Percentiles rank a stretch among this genome's conserved stretches.
Evolutionary conservation across 768 basidiomycete species (phyloP).

Genomic region (Rhodotorula diobovata): DNA sequence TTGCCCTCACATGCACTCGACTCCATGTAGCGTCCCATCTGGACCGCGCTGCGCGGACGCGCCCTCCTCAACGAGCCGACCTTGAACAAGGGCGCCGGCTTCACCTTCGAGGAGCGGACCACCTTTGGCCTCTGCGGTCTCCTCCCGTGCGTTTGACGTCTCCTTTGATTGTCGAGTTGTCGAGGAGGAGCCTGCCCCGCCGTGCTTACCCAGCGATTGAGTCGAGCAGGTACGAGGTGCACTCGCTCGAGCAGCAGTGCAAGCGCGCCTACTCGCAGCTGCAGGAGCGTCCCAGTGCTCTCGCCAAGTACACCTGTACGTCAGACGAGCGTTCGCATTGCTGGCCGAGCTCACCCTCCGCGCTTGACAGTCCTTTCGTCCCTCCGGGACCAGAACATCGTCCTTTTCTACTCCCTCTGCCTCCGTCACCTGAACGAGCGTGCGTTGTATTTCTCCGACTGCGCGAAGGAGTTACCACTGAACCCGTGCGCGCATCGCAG

Average conservation of each 20-base stretch:
- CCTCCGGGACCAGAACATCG: slow-evolving; percentile 69
- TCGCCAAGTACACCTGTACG: slow-evolving; percentile 36
- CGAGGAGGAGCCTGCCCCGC: neutral
- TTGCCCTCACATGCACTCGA: neutral
- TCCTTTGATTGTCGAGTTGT: neutral
- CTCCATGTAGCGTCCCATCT: slow-evolving; percentile 20
- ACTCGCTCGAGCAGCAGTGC: slow-evolving; percentile 71
- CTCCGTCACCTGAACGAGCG: slow-evolving; percentile 58
- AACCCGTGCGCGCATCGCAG: slow-evolving; percentile 33
- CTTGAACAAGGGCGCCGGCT: slow-evolving; percentile 62
- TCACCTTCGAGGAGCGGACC: slow-evolving; percentile 63
- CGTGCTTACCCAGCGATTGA: slow-evolving; percentile 18
- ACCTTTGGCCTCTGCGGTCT: slow-evolving; percentile 57
- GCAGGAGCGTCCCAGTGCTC: slow-evolving; percentile 8
- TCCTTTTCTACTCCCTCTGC: slow-evolving; percentile 69
- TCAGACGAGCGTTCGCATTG: no score
- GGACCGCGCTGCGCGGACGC: slow-evolving; percentile 29
- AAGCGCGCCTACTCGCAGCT: slow-evolving; percentile 58
- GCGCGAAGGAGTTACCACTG: slow-evolving; percentile 36
- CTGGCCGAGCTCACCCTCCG: neutral
- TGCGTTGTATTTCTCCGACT: slow-evolving; percentile 47
- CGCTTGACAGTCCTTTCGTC: slow-evolving; percentile 37
- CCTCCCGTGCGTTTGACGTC: slow-evolving; percentile 46
- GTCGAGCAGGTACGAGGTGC: slow-evolving; percentile 48
- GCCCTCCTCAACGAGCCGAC: slow-evolving; percentile 28